Evolutionary conservation across 83 land plant genomes (phyloP), one percentile per base, ranked within the genome.

Genomic region (Picea abies): DNA sequence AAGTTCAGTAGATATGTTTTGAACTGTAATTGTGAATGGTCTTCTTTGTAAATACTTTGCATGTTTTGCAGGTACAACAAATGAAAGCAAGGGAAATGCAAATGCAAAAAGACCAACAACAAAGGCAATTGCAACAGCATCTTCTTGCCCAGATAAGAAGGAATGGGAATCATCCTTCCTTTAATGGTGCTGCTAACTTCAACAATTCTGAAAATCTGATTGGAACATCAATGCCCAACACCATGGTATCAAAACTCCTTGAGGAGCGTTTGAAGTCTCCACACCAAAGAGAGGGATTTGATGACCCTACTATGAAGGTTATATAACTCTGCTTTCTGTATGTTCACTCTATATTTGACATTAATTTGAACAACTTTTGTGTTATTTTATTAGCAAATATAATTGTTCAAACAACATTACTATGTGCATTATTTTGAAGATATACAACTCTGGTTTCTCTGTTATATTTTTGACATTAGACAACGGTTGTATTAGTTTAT

Each of bases 51-150:
- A 37, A 70, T 35, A 17, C 39, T 37, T 35, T 37, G 73, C n/a
- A 2, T 17, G 26, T 70, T 3, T 70, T 35, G 75, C 84, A 90
- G 90, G 81, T 86, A 58, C 92, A 90, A 78, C 20, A 85, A 60
- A 60, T 84, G 17, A 87, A 88, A 78, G 85, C 87, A 37, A 80
- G 91, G 77, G 90, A 88, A 49, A 91, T 84, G 81, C 96, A 86
- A 52, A 73, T 70, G 41, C 88, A 77, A 39, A 83, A 72, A 16
- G 84, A 82, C 35, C 88, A 87, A 78, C 80, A 76, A 22, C 81
- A 81, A 47, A 83, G 82, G 67, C 90, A 87, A 79, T 72, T 78
- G 80, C 89, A 86, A 78, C 89, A 86, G 78, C 88, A 86, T 56
- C 12, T 81, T 60, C 80, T 20, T 76, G 41, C 63, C 60, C 83